phyloP scores from a whole-genome alignment of 2,329 filamentous ascomycete species.

The Beauveria sp. region DNA sequence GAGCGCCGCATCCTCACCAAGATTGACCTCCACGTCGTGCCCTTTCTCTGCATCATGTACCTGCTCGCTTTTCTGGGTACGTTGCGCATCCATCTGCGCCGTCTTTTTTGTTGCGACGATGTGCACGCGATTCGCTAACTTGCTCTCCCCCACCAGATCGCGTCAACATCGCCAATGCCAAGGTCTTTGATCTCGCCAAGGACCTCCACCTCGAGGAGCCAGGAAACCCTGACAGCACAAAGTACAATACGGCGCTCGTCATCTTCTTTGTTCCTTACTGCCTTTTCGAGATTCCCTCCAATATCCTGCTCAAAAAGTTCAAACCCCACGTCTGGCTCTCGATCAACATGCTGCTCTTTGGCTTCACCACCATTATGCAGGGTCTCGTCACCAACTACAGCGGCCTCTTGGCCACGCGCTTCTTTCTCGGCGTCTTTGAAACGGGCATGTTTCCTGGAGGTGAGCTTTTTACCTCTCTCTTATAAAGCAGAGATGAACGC shows the following conservation, averaged over 20 bases:
- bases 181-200: slow-evolving; percentile 53
- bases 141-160: slow-evolving; percentile 36
- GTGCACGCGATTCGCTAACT: background rate
- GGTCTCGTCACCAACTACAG: slow-evolving; percentile 71
- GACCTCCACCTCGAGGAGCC: slow-evolving; percentile 53
- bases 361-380: slow-evolving; percentile 66
- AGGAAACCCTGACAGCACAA: slow-evolving; percentile 38
- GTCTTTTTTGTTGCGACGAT: background rate
- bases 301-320: slow-evolving; percentile 27
- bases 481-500: background rate
- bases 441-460: slow-evolving; percentile 59
- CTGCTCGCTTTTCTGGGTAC: slow-evolving; percentile 57
- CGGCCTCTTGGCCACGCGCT: slow-evolving; percentile 70
- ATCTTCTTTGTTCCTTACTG: slow-evolving; percentile 80
- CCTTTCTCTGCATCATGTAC: slow-evolving; percentile 66
- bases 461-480: slow-evolving; percentile 14
- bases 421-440: slow-evolving; percentile 76
- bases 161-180: slow-evolving; percentile 75
- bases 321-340: slow-evolving; percentile 64
- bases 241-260: slow-evolving; percentile 69
- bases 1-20: slow-evolving; percentile 60
- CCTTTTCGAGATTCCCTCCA: slow-evolving; percentile 59
- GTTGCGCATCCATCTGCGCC: slow-evolving; percentile 6
- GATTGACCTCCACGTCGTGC: slow-evolving; percentile 65
- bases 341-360: slow-evolving; percentile 78